Conservation (phyloP, 163 green algal genomes). For the Botryococcus braunii region DNA sequence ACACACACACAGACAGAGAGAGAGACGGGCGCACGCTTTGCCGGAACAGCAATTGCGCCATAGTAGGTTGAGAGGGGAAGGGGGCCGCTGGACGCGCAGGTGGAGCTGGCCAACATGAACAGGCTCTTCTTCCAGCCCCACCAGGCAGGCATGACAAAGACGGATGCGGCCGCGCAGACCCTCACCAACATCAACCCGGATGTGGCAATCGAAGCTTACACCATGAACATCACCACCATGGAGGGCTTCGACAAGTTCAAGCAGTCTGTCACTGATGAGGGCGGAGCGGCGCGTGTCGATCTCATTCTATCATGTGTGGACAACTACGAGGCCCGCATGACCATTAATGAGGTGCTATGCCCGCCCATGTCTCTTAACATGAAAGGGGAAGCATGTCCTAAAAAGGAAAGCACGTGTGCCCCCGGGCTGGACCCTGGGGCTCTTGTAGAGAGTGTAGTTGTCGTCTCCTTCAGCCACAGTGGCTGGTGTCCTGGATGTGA, state of each 20-base stretch:
- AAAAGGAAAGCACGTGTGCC: no score
- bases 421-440: no score
- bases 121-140: constrained; percentile 95
- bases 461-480: no score
- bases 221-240: constrained; percentile 95
- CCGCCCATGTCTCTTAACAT: no score
- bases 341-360: constrained; percentile 92
- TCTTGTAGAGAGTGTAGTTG: no score
- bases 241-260: constrained; percentile 88
- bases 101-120: constrained; percentile 99
- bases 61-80: background rate
- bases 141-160: constrained; percentile 95
- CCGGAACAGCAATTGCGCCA: background rate
- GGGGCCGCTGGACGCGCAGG: no score
- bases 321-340: constrained; percentile 98
- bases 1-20: background rate
- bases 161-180: constrained; percentile 81
- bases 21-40: background rate
- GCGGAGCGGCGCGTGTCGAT: constrained; percentile 60
- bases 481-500: no score
- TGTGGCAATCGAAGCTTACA: constrained; percentile 82
- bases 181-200: constrained; percentile 92
- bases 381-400: no score
- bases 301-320: constrained; percentile 93
- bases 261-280: constrained; percentile 30